These are phyloP conservation scores for Macrolepiota albuminosa DNA, from an alignment of 768 basidiomycete species.

Conservation along the genomic window DNA sequence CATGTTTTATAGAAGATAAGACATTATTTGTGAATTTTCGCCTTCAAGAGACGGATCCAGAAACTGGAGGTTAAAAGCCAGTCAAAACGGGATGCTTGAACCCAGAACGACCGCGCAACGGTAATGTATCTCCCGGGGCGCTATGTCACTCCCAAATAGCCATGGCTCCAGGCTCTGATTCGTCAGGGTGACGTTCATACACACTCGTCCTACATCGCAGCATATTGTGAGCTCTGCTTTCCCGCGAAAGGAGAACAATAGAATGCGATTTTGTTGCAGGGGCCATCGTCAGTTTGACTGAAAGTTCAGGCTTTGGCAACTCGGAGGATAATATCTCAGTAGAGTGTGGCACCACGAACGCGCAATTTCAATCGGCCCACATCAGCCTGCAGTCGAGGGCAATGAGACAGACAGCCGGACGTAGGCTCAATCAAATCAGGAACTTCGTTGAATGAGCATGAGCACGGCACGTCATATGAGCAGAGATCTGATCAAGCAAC, in stretches of 20 bases:
- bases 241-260: constrained; percentile 46
- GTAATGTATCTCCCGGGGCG: constrained; percentile 58
- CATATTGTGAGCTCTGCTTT: constrained; percentile 59
- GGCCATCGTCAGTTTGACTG: constrained; percentile 17
- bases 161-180: constrained; percentile 14
- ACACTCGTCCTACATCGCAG: constrained; percentile 53
- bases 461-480: constrained; percentile 45
- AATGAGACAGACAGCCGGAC: constrained; percentile 28
- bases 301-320: constrained; percentile 24
- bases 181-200: constrained; percentile 21
- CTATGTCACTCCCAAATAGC: constrained; percentile 49
- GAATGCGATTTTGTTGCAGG: constrained; percentile 45
- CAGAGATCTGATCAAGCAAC: constrained; percentile 74
- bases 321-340: constrained; percentile 28
- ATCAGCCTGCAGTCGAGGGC: constrained; percentile 24
- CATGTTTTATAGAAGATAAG: neutral
- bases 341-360: constrained; percentile 22
- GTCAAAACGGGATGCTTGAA: constrained; percentile 58
- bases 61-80: constrained; percentile 35
- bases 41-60: constrained; percentile 16
- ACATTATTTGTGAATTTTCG: neutral
- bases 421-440: constrained; percentile 18
- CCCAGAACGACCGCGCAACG: constrained; percentile 40
- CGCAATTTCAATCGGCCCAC: constrained; percentile 42
- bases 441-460: constrained; percentile 20